phyloP scores from a whole-genome alignment of 164 flowering plant species.

The Vitis rotundifolia region DNA sequence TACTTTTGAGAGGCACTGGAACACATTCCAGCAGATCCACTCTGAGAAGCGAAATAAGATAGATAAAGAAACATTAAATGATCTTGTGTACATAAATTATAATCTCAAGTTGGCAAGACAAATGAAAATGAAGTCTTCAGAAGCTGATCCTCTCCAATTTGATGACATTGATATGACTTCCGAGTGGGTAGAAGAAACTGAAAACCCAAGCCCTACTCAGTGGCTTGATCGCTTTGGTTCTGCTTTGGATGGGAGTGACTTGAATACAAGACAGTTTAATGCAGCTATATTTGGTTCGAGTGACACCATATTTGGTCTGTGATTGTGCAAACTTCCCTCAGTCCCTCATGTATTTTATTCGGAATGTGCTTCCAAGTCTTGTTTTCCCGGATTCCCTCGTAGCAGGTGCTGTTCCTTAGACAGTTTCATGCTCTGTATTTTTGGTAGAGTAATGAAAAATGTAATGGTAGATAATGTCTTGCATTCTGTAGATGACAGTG shows the following conservation, averaged over 20 bases:
- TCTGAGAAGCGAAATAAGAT: slow-evolving; percentile 86
- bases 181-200: slow-evolving; percentile 93
- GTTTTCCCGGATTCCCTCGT: background rate
- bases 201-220: slow-evolving; percentile 67
- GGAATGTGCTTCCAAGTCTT: background rate
- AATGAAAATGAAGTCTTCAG: slow-evolving; percentile 42
- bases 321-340: slow-evolving; percentile 5
- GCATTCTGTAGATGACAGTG: too few species aligned
- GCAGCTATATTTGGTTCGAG: slow-evolving; percentile 57
- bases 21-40: slow-evolving; percentile 73
- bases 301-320: slow-evolving; percentile 67
- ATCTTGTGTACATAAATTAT: slow-evolving; percentile 68
- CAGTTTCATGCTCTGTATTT: background rate
- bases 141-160: slow-evolving; percentile 65
- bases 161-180: slow-evolving; percentile 96
- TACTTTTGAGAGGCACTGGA: slow-evolving; percentile 75
- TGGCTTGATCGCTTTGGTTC: slow-evolving; percentile 89
- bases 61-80: slow-evolving; percentile 73
- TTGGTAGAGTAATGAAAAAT: background rate
- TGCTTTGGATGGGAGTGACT: slow-evolving; percentile 70
- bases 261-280: slow-evolving; percentile 81
- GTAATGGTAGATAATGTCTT: background rate
- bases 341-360: background rate
- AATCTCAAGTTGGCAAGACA: slow-evolving; percentile 75
- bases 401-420: background rate